These are phyloP conservation scores for Leishmania braziliensis DNA, from an alignment of 208 protist species.

Conservation along the genomic window DNA sequence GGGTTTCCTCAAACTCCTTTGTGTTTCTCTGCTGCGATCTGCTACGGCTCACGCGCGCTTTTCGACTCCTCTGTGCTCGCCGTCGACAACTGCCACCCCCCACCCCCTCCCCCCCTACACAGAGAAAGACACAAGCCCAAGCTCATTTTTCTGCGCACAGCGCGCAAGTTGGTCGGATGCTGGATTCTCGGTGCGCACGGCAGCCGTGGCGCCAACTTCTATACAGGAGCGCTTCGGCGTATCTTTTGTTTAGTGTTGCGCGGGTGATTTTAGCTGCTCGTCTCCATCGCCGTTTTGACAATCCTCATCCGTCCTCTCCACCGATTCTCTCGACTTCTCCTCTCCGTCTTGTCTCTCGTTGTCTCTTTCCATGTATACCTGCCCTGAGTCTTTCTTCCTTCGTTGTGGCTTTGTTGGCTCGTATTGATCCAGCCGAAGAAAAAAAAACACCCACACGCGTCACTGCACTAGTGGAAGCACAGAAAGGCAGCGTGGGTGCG, in stretches of 20 bases:
- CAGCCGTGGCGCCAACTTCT: background rate
- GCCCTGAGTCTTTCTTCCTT: background rate
- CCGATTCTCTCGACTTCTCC: background rate
- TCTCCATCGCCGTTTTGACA: background rate
- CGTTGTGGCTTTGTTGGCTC: too few relatives aligned
- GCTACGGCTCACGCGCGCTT: background rate
- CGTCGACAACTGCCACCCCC: background rate
- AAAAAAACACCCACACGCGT: background rate
- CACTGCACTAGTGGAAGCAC: background rate
- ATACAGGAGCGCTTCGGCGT: background rate
- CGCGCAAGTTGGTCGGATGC: background rate
- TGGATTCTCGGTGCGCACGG: background rate
- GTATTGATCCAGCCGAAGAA: background rate
- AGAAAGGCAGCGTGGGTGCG: background rate
- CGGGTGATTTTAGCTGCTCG: background rate
- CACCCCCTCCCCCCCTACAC: background rate
- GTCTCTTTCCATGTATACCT: background rate
- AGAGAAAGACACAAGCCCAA: background rate
- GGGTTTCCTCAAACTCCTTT: background rate
- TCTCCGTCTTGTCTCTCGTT: background rate
- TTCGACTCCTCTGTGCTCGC: background rate
- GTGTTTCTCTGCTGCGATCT: slow-evolving; percentile 13
- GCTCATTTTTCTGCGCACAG: background rate
- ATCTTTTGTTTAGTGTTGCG: background rate
- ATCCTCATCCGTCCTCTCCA: background rate